Conservation (phyloP, 2,329 filamentous ascomycete genomes). For the Tothia fuscella region DNA sequence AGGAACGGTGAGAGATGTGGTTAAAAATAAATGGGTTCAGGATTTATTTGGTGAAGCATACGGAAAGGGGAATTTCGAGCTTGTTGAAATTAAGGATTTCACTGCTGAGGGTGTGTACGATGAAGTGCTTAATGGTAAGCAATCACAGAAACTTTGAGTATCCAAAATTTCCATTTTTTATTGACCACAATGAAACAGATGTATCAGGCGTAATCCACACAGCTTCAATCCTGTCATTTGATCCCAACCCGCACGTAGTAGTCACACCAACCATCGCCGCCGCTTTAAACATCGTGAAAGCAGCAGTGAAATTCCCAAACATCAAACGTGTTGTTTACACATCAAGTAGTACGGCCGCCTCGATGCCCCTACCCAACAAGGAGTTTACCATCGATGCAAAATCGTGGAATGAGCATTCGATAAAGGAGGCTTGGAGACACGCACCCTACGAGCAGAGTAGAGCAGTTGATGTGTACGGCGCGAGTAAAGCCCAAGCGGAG, state of each 20-base stretch:
- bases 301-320: constrained; percentile 26
- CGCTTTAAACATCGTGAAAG: constrained; percentile 23
- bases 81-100: constrained; percentile 22
- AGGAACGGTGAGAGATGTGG: constrained; percentile 3
- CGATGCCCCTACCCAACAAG: constrained; percentile 23
- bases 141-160: not conserved
- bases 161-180: not conserved
- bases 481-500: constrained; percentile 36
- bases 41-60: constrained; percentile 20
- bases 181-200: constrained; percentile 13
- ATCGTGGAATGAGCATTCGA: constrained; percentile 27
- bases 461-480: constrained; percentile 28
- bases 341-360: constrained; percentile 25
- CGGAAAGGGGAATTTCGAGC: constrained; percentile 17
- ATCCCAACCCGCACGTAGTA: constrained; percentile 30
- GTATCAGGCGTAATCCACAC: constrained; percentile 29
- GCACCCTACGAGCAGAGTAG: constrained; percentile 17
- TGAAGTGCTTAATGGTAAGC: too few relatives aligned
- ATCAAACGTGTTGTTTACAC: constrained; percentile 32
- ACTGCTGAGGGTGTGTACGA: constrained; percentile 7
- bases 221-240: constrained; percentile 27
- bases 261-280: constrained; percentile 27
- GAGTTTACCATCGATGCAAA: constrained; percentile 23
- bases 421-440: constrained; percentile 23
- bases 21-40: constrained; percentile 16